Percentiles rank a stretch among this genome's conserved stretches.
Evolutionary conservation across 805 yeast species (phyloP).

Genomic region (Wickerhamomyces xylosicus): DNA sequence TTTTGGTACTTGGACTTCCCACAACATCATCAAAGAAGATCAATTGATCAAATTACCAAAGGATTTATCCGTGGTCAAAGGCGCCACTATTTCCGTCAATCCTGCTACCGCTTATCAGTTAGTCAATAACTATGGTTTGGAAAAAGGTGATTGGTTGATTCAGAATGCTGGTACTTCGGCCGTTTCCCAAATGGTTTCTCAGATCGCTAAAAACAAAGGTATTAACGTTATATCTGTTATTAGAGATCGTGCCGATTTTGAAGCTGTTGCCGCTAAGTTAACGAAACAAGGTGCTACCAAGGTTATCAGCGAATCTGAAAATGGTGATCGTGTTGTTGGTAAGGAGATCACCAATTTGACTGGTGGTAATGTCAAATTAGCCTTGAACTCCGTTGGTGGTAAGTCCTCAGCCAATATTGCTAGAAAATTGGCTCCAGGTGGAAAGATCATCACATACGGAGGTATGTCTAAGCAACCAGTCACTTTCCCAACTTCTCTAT

Average conservation of each 20-base stretch:
- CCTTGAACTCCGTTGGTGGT: constrained; percentile 92
- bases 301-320: constrained; percentile 85
- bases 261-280: constrained; percentile 47
- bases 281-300: constrained; percentile 64
- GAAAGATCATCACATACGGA: constrained; percentile 84
- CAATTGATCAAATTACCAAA: constrained; percentile 45
- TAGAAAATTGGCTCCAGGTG: constrained; percentile 66
- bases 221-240: constrained; percentile 79
- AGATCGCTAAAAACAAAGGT: constrained; percentile 71
- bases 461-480: constrained; percentile 98
- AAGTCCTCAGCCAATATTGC: constrained; percentile 73
- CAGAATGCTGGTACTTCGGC: constrained; percentile 97
- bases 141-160: constrained; percentile 70
- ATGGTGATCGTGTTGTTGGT: constrained; percentile 56
- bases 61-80: constrained; percentile 45
- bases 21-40: constrained; percentile 42
- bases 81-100: constrained; percentile 86
- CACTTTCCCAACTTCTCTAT: constrained; percentile 76
- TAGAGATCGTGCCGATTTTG: constrained; percentile 74
- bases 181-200: constrained; percentile 87
- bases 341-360: constrained; percentile 47
- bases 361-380: constrained; percentile 53
- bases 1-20: constrained; percentile 92
- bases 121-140: constrained; percentile 50
- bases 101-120: constrained; percentile 89